Base-by-base conservation (phyloP, 495 filamentous ascomycete genomes). In the Copromyces sp. region DNA sequence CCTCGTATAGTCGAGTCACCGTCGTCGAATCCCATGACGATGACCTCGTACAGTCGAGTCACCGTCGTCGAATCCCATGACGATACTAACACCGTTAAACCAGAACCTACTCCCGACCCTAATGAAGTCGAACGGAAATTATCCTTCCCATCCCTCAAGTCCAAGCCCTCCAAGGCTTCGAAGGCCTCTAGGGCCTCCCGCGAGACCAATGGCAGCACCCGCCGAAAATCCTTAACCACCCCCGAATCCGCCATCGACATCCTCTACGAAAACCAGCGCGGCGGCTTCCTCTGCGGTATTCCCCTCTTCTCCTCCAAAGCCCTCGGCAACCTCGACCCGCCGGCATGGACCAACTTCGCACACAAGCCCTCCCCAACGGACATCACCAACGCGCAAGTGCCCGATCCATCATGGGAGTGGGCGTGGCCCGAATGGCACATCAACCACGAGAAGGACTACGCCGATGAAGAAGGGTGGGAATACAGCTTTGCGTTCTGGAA, bases 341-440 rank as follows among this genome's bases (percentile, higher is more conserved):
- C 90, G 0, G 84, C 93, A 3, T 99, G 96, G 96, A 91, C 93
- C 73, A 97, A 93, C 74, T 84, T 83, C 24, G 87, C 86, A 44
- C 87, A 89, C 71, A 89, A 90, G 73, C 82, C 90, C 38, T 94
- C 91, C 72, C 87, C 92, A 20, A 95, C 96, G 73, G 88, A 95
- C 78, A 96, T 97, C 73, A 88, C 90, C 70, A 96, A 94, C 73
- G 94, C 95, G 1, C 96, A 98, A 79, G 85, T 96, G 3, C 95
- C 96, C 0, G 96, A 98, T 79, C 96, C 96, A 3, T 93, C 90
- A 77, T 99, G 96, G 96, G 88, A 91, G 81, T 99, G 95, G 95
- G 91, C 87, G 5, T 99, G 95, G 96, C 89, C 91, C 72, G 90
- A 90, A 44, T 99, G 96, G 96, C 93, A 92, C 74, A 90, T 97